Percentiles rank a stretch among this genome's conserved stretches.
Evolutionary conservation across 2,329 filamentous ascomycete genomes (phyloP).

Genomic region (Eurotiales sp.): DNA sequence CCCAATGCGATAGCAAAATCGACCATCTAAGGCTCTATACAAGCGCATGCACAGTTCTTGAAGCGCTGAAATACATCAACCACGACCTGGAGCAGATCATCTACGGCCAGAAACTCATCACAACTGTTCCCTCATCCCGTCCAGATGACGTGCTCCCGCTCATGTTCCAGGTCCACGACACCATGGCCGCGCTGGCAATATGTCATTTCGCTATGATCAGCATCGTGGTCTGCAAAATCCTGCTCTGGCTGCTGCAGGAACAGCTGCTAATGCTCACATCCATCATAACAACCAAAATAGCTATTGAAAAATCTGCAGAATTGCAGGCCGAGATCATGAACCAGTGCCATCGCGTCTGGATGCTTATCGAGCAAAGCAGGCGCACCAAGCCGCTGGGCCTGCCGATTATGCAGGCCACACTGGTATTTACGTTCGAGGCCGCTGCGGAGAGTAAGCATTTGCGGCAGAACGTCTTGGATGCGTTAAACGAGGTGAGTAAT

Average conservation of each 20-base stretch:
- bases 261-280: no score
- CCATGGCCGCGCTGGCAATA: background rate
- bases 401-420: background rate
- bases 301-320: no score
- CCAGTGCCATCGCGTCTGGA: slow-evolving; percentile 2
- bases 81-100: background rate
- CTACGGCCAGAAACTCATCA: background rate
- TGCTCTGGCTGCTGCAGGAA: background rate
- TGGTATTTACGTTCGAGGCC: background rate
- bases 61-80: background rate
- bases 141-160: background rate
- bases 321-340: background rate
- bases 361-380: background rate
- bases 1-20: no score
- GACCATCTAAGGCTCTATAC: background rate
- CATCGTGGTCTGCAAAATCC: background rate
- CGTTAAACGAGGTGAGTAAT: background rate
- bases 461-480: background rate
- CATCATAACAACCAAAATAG: background rate
- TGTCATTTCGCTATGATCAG: background rate
- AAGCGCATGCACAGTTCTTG: background rate
- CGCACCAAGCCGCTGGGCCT: background rate
- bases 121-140: background rate
- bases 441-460: background rate
- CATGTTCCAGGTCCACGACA: background rate